Base-by-base conservation (phyloP, 176 grass and related monocot species). In the sorghum (Sorghum bicolor) region DNA sequence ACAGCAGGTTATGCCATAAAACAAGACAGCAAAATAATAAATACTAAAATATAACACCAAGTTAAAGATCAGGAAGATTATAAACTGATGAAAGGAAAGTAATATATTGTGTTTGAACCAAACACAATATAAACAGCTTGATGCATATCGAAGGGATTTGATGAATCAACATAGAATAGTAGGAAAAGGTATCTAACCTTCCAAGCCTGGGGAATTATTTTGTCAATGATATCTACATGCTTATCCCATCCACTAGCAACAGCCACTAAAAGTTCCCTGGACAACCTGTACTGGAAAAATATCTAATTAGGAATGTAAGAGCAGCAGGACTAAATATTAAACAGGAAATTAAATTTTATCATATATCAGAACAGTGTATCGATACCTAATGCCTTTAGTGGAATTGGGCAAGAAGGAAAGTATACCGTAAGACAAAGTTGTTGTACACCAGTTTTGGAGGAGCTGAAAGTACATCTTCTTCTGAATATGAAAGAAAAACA, bases 361-460 rank as follows among this genome's bases (percentile, higher is more conserved):
- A 47, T 15, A 78, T 72, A 72, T 58, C 67, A 41, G 88, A 68
- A 67, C 10, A 45, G 61, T 34, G 13, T 53, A 40, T 39, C 3
- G 30, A 31, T 66, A 78, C 10, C 31, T 50, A 28, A 72, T 25
- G 72, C 45, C 32, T 67, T 82, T 22, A 74, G 57, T 15, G 36
- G 63, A 75, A 85, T 78, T 24, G 63, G 17, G 53, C 17, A 31
- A 14, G 30, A 82, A 82, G 8, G 10, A 89, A 64, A 77, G 30
- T n/a, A 88, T 90, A 95, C 96, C 91, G 82, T 77, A 93, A 78
- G 69, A 93, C 91, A 88, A 95, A 95, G 65, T 82, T 95, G 85
- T 91, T 95, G 80, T 98, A 98, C 62, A 98, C 93, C 63, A 98
- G 83, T 83, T 94, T 98, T 69, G 87, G 91, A 90, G 92, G 96